These are phyloP conservation scores for Licmophora abbreviata DNA, from an alignment of 108 stramenopile species.

Conservation along the genomic window DNA sequence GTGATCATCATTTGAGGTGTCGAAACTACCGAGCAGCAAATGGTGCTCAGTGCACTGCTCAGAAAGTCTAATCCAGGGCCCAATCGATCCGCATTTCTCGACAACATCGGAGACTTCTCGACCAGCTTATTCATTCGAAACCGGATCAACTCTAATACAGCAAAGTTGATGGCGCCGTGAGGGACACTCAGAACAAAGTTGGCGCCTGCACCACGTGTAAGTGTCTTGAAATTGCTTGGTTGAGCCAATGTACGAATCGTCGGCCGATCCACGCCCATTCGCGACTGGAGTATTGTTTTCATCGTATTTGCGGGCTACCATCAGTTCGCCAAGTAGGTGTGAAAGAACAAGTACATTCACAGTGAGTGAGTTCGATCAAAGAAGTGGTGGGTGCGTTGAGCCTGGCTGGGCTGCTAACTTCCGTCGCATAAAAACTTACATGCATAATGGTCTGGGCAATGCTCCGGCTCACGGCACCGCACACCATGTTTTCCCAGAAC, in stretches of 20 bases:
- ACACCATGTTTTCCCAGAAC: constrained; percentile 87
- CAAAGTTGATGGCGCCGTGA: constrained; percentile 95
- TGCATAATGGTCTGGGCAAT: constrained; percentile 90
- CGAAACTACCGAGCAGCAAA: constrained; percentile 85
- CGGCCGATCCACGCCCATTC: constrained; percentile 26
- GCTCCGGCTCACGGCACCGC: constrained; percentile 77
- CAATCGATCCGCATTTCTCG: constrained; percentile 21
- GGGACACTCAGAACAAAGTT: constrained; percentile 91
- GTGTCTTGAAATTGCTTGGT: constrained; percentile 43
- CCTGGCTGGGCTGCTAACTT: no score
- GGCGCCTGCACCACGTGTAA: constrained; percentile 91
- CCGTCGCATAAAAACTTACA: no score
- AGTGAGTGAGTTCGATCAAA: no score
- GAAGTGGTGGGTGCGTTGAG: no score
- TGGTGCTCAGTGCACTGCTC: constrained; percentile 82
- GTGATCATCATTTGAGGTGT: constrained; percentile 96
- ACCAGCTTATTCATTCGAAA: constrained; percentile 46
- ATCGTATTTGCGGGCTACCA: constrained; percentile 89
- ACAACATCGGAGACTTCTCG: constrained; percentile 25
- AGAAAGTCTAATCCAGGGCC: constrained; percentile 91
- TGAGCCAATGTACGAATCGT: constrained; percentile 39
- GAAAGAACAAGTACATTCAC: no score
- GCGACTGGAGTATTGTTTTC: constrained; percentile 92
- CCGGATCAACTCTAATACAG: constrained; percentile 86
- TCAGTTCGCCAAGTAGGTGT: no score